Conservation (phyloP, 306 rosid species). For the Hippophae rhamnoides region DNA sequence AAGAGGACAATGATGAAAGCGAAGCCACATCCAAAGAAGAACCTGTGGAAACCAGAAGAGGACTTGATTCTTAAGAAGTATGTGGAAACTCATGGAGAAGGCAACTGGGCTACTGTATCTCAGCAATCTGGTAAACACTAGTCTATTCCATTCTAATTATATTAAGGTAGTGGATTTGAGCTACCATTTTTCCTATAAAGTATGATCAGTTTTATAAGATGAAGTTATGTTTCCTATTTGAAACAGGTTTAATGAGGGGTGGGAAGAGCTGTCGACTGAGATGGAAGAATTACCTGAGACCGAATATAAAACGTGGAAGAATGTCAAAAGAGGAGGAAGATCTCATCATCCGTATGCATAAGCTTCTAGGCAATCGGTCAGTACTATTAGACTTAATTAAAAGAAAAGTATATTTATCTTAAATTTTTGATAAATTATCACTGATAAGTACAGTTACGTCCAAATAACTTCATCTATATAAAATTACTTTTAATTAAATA, state of each 20-base stretch:
- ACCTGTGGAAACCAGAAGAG: conserved; percentile 64
- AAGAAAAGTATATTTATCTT: too few relatives aligned
- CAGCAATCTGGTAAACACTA: conserved; percentile 31
- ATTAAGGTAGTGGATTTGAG: not conserved
- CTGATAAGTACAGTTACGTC: too few relatives aligned
- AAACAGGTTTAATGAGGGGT: conserved; percentile 44
- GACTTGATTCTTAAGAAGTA: conserved; percentile 44
- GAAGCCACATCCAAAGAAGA: conserved; percentile 39
- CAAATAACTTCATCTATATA: too few relatives aligned
- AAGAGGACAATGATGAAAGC: conserved; percentile 5
- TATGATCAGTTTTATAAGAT: not conserved
- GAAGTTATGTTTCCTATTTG: not conserved
- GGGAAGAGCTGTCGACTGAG: conserved; percentile 69
- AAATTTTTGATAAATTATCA: too few relatives aligned
- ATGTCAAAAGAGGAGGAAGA: conserved; percentile 66
- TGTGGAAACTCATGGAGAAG: conserved; percentile 64
- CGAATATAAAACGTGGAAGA: conserved; percentile 51
- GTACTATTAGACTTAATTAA: not conserved
- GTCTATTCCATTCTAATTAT: not conserved
- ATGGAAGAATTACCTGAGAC: conserved; percentile 66
- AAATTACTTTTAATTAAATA: too few relatives aligned
- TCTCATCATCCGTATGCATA: conserved; percentile 59
- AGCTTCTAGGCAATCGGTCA: conserved; percentile 61
- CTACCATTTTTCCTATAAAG: not conserved
- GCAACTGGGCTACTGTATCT: conserved; percentile 59